Evolutionary conservation across 306 rosid species (phyloP).

Genomic region (Trichosanthes truncata): DNA sequence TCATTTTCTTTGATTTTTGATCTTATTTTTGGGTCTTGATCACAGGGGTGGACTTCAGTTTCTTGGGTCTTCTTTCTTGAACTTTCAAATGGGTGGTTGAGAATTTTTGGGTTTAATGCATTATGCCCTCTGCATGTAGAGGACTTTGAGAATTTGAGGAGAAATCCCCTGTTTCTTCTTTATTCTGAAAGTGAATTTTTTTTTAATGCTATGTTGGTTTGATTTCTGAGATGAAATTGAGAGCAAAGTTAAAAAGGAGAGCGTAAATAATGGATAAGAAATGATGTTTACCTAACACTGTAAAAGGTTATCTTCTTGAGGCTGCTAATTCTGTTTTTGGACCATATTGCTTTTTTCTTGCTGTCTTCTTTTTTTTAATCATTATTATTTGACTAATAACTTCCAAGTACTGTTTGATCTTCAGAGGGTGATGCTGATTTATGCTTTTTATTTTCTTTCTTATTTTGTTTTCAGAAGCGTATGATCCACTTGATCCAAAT

Average conservation of each 20-base stretch:
- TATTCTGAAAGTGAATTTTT: not conserved
- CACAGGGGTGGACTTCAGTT: not conserved
- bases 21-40: not conserved
- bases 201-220: not conserved
- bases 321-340: not conserved
- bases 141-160: not conserved
- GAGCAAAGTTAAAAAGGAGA: not conserved
- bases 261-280: not conserved
- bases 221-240: not conserved
- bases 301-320: not conserved
- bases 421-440: not conserved
- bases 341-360: not conserved
- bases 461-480: constrained; percentile 19
- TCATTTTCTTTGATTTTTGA: not conserved
- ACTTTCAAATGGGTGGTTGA: not conserved
- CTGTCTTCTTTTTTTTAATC: not conserved
- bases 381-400: not conserved
- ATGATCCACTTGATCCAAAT: constrained; percentile 26
- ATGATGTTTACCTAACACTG: constrained; percentile 5
- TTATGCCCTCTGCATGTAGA: not conserved
- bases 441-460: not conserved
- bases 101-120: not conserved
- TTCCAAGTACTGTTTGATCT: not conserved
- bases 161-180: constrained; percentile 1
- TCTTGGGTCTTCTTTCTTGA: not conserved